Evolutionary conservation across 257 asterid species (phyloP).

Genomic region (Thymus quinquecostatus): DNA sequence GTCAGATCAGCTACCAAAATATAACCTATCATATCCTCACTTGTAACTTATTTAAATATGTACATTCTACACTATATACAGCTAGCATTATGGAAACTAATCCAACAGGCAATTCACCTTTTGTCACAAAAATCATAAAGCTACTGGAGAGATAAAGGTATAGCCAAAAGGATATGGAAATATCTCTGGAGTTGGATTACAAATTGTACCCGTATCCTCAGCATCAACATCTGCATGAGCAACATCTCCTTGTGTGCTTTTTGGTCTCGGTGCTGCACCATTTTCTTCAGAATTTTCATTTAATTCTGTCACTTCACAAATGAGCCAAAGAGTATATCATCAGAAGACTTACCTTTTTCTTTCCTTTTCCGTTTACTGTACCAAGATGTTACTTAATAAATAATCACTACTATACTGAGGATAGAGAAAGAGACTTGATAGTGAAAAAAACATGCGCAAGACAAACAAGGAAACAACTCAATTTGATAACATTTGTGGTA

Average conservation of each 20-base stretch:
- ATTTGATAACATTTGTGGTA: slow-evolving; percentile 16
- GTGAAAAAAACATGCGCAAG: slow-evolving; percentile 12
- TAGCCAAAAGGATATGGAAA: slow-evolving; percentile 26
- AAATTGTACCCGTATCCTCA: slow-evolving; percentile 43
- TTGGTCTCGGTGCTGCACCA: slow-evolving; percentile 40
- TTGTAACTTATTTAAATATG: not conserved
- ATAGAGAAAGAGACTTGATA: slow-evolving; percentile 12
- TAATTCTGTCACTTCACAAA: slow-evolving; percentile 39
- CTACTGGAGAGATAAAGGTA: slow-evolving; percentile 12
- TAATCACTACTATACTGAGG: slow-evolving; percentile 16
- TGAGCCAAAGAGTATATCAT: slow-evolving; percentile 25
- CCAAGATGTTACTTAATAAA: not conserved
- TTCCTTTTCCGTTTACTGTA: not conserved
- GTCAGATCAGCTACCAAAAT: not conserved
- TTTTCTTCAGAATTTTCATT: slow-evolving; percentile 49
- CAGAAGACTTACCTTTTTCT: not conserved
- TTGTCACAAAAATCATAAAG: slow-evolving; percentile 29
- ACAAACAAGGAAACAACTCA: not conserved
- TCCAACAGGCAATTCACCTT: slow-evolving; percentile 18
- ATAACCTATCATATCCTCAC: slow-evolving; percentile 5
- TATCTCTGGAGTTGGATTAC: slow-evolving; percentile 33
- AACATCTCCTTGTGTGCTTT: slow-evolving; percentile 41
- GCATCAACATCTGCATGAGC: slow-evolving; percentile 38
- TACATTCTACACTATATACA: slow-evolving; percentile 2
- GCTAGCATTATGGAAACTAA: not conserved